These are phyloP conservation scores for Cytauxzoon felis DNA, from an alignment of 169 alveolate genomes.

Conservation along the genomic window DNA sequence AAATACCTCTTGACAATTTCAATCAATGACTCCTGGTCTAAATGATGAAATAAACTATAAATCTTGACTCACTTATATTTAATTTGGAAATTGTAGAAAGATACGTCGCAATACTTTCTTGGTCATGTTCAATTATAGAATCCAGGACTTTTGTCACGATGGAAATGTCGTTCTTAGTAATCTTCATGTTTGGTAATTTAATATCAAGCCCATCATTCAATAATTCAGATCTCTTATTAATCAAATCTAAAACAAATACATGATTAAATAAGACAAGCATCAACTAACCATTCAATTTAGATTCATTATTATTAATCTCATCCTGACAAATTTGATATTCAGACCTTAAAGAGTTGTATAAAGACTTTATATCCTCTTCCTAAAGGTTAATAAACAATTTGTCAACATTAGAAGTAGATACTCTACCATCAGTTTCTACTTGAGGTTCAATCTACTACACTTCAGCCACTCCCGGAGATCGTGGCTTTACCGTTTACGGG, in stretches of 20 bases:
- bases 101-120: conserved; percentile 14
- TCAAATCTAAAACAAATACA: background rate
- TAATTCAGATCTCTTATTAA: conserved; percentile 7
- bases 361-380: no score
- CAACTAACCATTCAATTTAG: background rate
- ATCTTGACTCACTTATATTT: background rate
- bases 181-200: background rate
- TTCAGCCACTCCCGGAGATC: no score
- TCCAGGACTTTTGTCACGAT: conserved; percentile 26
- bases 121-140: conserved; percentile 24
- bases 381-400: no score
- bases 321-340: no score
- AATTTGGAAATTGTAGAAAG: background rate
- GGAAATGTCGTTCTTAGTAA: conserved; percentile 13
- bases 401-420: no score
- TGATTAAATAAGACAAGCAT: background rate
- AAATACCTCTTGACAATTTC: background rate
- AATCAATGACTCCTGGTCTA: conserved; percentile 5
- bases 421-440: no score
- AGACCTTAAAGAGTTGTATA: no score
- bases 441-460: no score
- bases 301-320: conserved; percentile 1
- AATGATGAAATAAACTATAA: background rate
- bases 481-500: no score
- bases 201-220: background rate